Percentiles rank a stretch among this genome's conserved stretches.
Conservation (phyloP, 352 stramenopile genomes). For the Phytophthora vignae region DNA sequence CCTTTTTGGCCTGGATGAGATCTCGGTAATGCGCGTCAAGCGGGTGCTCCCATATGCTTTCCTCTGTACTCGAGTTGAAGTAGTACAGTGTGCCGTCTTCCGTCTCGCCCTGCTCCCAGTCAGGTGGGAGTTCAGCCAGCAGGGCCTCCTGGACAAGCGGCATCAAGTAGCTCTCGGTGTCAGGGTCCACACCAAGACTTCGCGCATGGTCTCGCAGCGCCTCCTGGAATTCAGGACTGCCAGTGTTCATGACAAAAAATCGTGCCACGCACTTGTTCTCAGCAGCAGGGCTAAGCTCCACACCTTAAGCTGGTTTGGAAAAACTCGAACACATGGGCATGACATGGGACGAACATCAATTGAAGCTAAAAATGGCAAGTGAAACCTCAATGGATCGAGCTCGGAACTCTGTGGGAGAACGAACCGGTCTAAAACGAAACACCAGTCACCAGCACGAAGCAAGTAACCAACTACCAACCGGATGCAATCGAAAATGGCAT, state of each 20-base stretch:
- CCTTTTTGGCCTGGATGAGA: constrained; percentile 53
- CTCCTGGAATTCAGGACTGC: constrained; percentile 65
- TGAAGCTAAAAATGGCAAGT: too few relatives aligned
- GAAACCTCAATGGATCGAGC: too few relatives aligned
- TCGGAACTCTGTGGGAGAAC: too few relatives aligned
- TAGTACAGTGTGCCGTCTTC: constrained; percentile 78
- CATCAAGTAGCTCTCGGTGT: constrained; percentile 53
- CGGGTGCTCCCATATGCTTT: constrained; percentile 76
- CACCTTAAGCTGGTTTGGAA: too few relatives aligned
- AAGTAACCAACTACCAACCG: too few relatives aligned
- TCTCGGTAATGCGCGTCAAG: constrained; percentile 66
- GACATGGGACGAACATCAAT: too few relatives aligned
- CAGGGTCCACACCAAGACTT: constrained; percentile 66
- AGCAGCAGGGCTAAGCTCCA: background rate
- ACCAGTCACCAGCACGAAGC: too few relatives aligned
- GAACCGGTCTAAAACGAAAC: too few relatives aligned
- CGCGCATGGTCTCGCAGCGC: constrained; percentile 65
- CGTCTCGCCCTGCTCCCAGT: constrained; percentile 72
- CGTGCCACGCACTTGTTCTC: background rate
- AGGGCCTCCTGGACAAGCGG: constrained; percentile 63
- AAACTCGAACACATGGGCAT: too few relatives aligned
- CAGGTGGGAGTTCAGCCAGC: constrained; percentile 54
- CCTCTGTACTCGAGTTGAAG: constrained; percentile 62
- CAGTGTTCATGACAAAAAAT: constrained; percentile 43
- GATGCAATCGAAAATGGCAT: too few relatives aligned